phyloP scores from a whole-genome alignment of 192 early-diverging fungal species.

The Coemansia sp. region DNA sequence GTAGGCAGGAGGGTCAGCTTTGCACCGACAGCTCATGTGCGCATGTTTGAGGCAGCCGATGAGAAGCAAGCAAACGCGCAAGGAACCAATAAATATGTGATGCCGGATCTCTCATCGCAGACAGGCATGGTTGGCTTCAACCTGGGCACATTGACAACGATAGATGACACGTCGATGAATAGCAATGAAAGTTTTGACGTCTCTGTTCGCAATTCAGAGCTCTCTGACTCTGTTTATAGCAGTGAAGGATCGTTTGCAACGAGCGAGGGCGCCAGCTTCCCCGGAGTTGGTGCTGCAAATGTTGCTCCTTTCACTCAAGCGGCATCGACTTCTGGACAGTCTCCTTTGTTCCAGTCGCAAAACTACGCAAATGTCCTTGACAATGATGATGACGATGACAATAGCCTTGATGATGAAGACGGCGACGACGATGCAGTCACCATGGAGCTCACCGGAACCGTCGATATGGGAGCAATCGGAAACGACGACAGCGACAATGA shows the following conservation, averaged over 20 bases:
- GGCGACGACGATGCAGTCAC: constrained; percentile 47
- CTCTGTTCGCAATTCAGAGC: constrained; percentile 51
- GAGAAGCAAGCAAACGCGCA: constrained; percentile 29
- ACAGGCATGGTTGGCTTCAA: constrained; percentile 42
- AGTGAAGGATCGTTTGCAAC: constrained; percentile 36
- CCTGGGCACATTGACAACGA: constrained; percentile 37
- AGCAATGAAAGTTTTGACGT: constrained; percentile 58
- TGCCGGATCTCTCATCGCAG: constrained; percentile 56
- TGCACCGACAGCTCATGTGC: constrained; percentile 53
- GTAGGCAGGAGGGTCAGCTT: constrained; percentile 53
- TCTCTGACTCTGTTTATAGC: constrained; percentile 40
- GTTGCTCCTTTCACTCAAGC: not conserved
- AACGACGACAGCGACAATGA: constrained; percentile 5
- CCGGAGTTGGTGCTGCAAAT: not conserved
- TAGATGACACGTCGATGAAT: constrained; percentile 50
- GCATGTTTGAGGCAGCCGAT: constrained; percentile 55
- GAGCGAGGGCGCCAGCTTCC: not conserved
- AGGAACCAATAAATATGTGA: constrained; percentile 32
- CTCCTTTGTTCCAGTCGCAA: not conserved
- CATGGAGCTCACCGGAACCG: constrained; percentile 46
- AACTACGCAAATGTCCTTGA: constrained; percentile 20
- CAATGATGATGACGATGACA: constrained; percentile 21
- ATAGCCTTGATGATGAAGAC: constrained; percentile 24
- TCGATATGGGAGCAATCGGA: constrained; percentile 31
- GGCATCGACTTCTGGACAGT: not conserved